Percentiles rank a stretch among this genome's conserved stretches.
These are phyloP conservation scores for Xylaria acuta DNA, from an alignment of 495 filamentous ascomycete species.

Conservation along the genomic window DNA sequence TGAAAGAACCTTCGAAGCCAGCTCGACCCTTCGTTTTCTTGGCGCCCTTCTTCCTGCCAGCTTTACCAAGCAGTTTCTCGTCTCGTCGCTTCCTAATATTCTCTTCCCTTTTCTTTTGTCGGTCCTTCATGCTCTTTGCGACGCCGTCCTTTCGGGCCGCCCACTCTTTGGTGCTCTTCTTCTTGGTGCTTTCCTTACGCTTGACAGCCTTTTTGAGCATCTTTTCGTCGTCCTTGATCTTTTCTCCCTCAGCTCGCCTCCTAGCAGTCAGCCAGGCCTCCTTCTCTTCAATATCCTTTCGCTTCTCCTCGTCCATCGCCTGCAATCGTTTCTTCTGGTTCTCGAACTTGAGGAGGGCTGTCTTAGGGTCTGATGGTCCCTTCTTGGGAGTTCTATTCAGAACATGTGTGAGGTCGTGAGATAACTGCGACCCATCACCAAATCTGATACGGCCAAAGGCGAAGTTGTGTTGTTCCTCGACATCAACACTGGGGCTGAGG, in stretches of 20 bases:
- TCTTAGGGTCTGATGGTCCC: conserved; percentile 80
- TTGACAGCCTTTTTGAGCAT: conserved; percentile 94
- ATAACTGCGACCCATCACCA: conserved; percentile 78
- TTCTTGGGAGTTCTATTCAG: conserved; percentile 64
- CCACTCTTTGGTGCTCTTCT: conserved; percentile 91
- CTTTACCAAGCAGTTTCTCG: conserved; percentile 69
- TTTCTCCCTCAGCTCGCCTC: conserved; percentile 87
- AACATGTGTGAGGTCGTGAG: conserved; percentile 67
- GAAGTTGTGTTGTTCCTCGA: conserved; percentile 61
- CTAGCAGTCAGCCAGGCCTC: conserved; percentile 92
- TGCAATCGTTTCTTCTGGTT: conserved; percentile 73
- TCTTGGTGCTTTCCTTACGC: conserved; percentile 87
- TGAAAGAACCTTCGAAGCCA: conserved; percentile 94
- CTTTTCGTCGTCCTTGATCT: conserved; percentile 85
- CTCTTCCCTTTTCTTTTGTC: conserved; percentile 85
- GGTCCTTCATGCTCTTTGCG: conserved; percentile 73
- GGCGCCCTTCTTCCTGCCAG: conserved; percentile 61
- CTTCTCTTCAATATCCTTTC: conserved; percentile 86
- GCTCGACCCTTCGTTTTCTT: conserved; percentile 68
- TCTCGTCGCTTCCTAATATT: conserved; percentile 87
- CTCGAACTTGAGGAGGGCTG: conserved; percentile 72
- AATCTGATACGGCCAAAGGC: conserved; percentile 88
- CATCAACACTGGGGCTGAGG: conserved; percentile 74
- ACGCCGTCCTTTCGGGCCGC: conserved; percentile 79
- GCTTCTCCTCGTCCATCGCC: conserved; percentile 75